Evolutionary conservation across 148 eudicot species (phyloP).

Genomic region (Persicaria maculosa): DNA sequence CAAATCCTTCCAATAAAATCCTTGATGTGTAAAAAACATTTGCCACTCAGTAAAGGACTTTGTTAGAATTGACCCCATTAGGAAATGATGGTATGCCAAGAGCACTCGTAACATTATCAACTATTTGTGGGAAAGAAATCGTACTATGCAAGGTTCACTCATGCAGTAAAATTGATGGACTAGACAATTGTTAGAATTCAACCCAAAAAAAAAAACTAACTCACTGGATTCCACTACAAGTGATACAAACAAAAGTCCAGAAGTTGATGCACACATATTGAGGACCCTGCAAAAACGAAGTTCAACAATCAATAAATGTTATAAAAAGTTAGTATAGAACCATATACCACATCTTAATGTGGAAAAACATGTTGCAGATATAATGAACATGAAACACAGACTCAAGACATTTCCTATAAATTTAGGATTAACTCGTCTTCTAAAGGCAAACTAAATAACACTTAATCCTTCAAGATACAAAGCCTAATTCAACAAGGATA

Average conservation of each 20-base stretch:
- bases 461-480: not conserved
- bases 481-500: not conserved
- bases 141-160: not conserved
- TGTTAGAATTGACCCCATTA: not conserved
- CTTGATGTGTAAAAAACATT: not conserved
- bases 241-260: constrained; percentile 81
- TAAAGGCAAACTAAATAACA: not conserved
- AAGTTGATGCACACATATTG: constrained; percentile 89
- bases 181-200: not conserved
- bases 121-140: not conserved
- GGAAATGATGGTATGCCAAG: not conserved
- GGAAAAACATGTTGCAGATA: not conserved
- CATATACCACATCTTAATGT: not conserved
- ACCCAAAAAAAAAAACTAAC: constrained; percentile 22
- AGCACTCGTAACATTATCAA: not conserved
- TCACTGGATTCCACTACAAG: constrained; percentile 96
- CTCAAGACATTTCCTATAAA: constrained; percentile 1
- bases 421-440: not conserved
- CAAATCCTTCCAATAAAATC: not conserved
- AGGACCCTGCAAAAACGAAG: constrained; percentile 63
- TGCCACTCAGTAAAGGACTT: not conserved
- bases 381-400: not conserved
- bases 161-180: not conserved
- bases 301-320: constrained; percentile 1
- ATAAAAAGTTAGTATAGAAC: not conserved